Base-by-base conservation (phyloP, 441 rosid genomes). In the Viola pubescens region DNA sequence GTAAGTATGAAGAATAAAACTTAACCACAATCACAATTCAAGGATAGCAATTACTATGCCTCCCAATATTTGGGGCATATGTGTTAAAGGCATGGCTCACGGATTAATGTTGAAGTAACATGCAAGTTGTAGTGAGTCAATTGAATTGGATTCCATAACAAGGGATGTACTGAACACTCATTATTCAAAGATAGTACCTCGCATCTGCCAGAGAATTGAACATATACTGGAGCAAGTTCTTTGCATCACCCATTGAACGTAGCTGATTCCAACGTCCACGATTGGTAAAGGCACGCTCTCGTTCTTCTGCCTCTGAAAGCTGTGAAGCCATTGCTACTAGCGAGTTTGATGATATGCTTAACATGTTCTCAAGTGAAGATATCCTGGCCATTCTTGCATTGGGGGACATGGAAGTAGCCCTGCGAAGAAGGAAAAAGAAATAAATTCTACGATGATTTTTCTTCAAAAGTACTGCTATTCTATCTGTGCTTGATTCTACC, bases 261-360 rank as follows among this genome's bases (percentile, higher is more conserved):
- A 94, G 71, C 71, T 94, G 97, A 82, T 81, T 90, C 99, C 99
- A 94, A 51, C 96, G 96, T 12, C 99, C 99, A 73, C 96, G 94
- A 64, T 60, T 86, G 56, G 87, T 77, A 59, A 94, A 82, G 16
- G 79, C 86, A 59, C 97, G 94, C 54, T 94, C 99, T 16, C 97
- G 76, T 72, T 94, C 99, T 74, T 90, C 96, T 64, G 95, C 97
- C 79, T 94, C 99, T 14, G 97, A 94, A 62, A 94, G 96, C 76
- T 94, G 97, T 68, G 97, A 88, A 58, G 99, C 99, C 99, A 94
- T 94, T 47, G 99, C 85, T 39, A 94, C 94, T 10, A 90, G 87
- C 47, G 96, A 94, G 70, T 85, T 83, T 39, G 97, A 94, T 67
- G 99, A 83, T 72, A 90, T 88, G 75, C 82, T 79, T 6, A 88